Conservation (phyloP, 169 alveolate species). For the Eimeria tenella region DNA sequence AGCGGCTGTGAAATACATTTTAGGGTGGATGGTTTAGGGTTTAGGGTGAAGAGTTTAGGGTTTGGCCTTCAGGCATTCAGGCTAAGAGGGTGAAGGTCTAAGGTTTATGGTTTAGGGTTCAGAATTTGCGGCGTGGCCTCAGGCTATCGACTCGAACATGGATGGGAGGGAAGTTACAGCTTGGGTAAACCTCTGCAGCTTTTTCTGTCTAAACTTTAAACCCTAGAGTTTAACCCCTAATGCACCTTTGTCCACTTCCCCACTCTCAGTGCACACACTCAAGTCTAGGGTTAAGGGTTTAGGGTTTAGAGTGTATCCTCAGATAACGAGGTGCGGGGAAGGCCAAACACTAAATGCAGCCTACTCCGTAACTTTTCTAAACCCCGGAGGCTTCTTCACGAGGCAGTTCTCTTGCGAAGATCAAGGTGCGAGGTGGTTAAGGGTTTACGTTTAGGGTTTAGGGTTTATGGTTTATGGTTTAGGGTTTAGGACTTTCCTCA, state of each 20-base stretch:
- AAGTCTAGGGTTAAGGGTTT: constrained; percentile 38
- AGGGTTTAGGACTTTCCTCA: constrained; percentile 6
- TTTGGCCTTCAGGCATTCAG: background rate
- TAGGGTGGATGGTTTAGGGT: background rate
- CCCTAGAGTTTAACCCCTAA: constrained; percentile 7
- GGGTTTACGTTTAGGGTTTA: constrained; percentile 10
- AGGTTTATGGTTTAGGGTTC: background rate
- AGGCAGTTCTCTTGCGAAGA: constrained; percentile 67
- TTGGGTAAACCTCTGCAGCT: background rate
- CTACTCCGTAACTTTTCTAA: constrained; percentile 1
- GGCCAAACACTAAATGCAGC: constrained; percentile 28
- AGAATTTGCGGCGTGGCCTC: background rate
- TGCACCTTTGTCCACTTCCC: background rate
- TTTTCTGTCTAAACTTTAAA: background rate
- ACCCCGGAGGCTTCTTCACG: constrained; percentile 59
- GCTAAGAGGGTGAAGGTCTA: background rate
- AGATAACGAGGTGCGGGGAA: constrained; percentile 44
- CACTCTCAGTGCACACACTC: background rate
- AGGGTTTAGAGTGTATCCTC: constrained; percentile 12
- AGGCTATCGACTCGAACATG: constrained; percentile 36
- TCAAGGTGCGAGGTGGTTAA: background rate
- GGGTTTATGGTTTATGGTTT: constrained; percentile 42
- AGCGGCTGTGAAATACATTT: no score
- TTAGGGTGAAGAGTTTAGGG: background rate
- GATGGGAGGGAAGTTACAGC: constrained; percentile 36